Conservation (phyloP, 1,139 yeast genomes). For the Yarrowia galli region DNA sequence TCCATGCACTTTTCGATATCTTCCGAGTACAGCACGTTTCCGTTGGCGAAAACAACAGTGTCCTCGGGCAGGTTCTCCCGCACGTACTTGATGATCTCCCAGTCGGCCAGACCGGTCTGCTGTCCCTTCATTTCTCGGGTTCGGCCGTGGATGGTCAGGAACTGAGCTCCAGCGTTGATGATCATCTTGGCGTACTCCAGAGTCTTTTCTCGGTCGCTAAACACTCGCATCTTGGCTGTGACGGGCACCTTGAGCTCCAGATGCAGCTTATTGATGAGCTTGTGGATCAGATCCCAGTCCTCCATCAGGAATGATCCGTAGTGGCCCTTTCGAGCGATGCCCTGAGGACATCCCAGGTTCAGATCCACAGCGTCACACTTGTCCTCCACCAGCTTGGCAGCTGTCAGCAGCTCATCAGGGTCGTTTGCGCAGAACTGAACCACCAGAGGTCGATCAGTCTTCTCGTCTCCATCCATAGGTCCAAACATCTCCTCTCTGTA, state of each 20-base stretch:
- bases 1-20: conserved; percentile 74
- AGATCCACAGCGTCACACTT: conserved; percentile 95
- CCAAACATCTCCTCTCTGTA: conserved; percentile 82
- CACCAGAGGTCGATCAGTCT: conserved; percentile 77
- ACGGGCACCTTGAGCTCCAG: conserved; percentile 81
- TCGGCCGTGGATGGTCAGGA: conserved; percentile 92
- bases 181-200: conserved; percentile 90
- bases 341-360: conserved; percentile 97
- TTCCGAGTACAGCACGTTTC: conserved; percentile 84
- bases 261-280: conserved; percentile 75
- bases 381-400: conserved; percentile 80
- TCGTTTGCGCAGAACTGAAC: conserved; percentile 98
- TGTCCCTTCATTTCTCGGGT: conserved; percentile 98
- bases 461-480: conserved; percentile 72
- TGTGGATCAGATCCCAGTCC: conserved; percentile 86
- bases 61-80: conserved; percentile 81
- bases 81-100: conserved; percentile 77
- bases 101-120: conserved; percentile 91
- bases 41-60: conserved; percentile 92
- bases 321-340: conserved; percentile 92
- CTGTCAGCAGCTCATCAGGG: conserved; percentile 79
- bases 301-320: conserved; percentile 98
- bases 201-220: conserved; percentile 83
- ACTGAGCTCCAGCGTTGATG: conserved; percentile 94
- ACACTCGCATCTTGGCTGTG: conserved; percentile 93